Evolutionary conservation across 805 yeast genomes (phyloP).

Genomic region (Saturnispora galanensis): DNA sequence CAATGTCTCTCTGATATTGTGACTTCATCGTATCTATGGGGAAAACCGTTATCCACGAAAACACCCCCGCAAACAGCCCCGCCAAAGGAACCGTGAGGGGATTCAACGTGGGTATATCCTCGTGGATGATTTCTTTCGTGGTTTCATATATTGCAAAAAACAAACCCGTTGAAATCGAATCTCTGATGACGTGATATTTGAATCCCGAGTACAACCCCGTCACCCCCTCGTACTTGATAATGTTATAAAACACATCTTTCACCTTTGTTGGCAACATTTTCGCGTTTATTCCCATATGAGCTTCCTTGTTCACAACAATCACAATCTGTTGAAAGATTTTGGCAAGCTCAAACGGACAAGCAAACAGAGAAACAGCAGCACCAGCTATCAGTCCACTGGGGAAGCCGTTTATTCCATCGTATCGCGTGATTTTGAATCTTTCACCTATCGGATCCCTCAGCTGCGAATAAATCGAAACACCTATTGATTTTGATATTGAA

Average conservation of each 20-base stretch:
- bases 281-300: slow-evolving; percentile 13
- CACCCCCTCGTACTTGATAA: slow-evolving; percentile 50
- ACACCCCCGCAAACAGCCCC: slow-evolving; percentile 72
- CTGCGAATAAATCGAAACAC: slow-evolving; percentile 53
- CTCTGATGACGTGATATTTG: slow-evolving; percentile 57
- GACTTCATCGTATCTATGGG: slow-evolving; percentile 79
- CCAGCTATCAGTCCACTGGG: slow-evolving; percentile 63
- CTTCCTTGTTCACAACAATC: slow-evolving; percentile 31
- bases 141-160: slow-evolving; percentile 73
- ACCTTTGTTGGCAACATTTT: slow-evolving; percentile 25
- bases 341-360: slow-evolving; percentile 81
- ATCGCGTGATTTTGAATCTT: too few relatives aligned
- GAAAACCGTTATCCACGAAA: slow-evolving; percentile 66
- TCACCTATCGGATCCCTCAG: slow-evolving; percentile 32
- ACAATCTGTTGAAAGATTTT: slow-evolving; percentile 72
- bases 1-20: slow-evolving; percentile 62
- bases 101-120: slow-evolving; percentile 21
- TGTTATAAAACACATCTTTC: slow-evolving; percentile 38
- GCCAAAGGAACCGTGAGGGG: slow-evolving; percentile 49
- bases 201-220: slow-evolving; percentile 66
- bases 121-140: slow-evolving; percentile 38
- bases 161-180: slow-evolving; percentile 58
- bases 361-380: slow-evolving; percentile 47
- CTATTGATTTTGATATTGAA: slow-evolving; percentile 53
- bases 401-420: slow-evolving; percentile 27